Conservation (phyloP, 2,329 filamentous ascomycete genomes). For the Aureobasidium vineae region DNA sequence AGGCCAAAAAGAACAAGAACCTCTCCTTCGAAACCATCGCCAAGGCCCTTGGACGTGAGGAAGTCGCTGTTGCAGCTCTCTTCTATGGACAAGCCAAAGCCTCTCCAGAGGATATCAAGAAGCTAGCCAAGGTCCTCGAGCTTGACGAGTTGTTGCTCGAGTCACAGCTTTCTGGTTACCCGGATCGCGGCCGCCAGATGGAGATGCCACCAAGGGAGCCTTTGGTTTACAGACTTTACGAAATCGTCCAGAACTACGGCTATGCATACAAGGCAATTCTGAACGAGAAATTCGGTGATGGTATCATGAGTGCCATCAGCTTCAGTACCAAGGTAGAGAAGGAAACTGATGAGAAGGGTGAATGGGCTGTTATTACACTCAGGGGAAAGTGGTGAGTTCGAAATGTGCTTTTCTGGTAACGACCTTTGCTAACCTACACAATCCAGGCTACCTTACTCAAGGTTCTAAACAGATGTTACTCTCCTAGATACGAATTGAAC, state of each 20-base stretch:
- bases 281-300: slow-evolving; percentile 79
- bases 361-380: slow-evolving; percentile 82
- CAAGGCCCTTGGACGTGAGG: slow-evolving; percentile 68
- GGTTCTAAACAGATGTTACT: slow-evolving; percentile 43
- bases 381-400: slow-evolving; percentile 73
- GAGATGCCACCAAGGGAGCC: slow-evolving; percentile 85
- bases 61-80: slow-evolving; percentile 81
- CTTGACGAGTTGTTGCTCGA: slow-evolving; percentile 59
- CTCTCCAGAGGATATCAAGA: slow-evolving; percentile 65
- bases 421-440: neutral
- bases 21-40: slow-evolving; percentile 80
- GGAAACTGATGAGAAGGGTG: slow-evolving; percentile 80
- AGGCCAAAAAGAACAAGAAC: slow-evolving; percentile 71
- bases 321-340: slow-evolving; percentile 92
- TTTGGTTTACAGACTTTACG: slow-evolving; percentile 85
- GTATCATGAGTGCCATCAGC: slow-evolving; percentile 94
- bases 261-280: slow-evolving; percentile 93
- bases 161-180: slow-evolving; percentile 67
- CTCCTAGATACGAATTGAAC: slow-evolving; percentile 18
- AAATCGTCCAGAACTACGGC: slow-evolving; percentile 95
- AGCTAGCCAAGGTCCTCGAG: slow-evolving; percentile 64
- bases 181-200: slow-evolving; percentile 73
- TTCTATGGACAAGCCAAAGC: slow-evolving; percentile 88
- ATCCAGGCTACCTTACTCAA: slow-evolving; percentile 49
- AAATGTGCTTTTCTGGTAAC: neutral